Conservation (phyloP, 1,284 basidiomycete genomes). For the Ustilago esculenta region DNA sequence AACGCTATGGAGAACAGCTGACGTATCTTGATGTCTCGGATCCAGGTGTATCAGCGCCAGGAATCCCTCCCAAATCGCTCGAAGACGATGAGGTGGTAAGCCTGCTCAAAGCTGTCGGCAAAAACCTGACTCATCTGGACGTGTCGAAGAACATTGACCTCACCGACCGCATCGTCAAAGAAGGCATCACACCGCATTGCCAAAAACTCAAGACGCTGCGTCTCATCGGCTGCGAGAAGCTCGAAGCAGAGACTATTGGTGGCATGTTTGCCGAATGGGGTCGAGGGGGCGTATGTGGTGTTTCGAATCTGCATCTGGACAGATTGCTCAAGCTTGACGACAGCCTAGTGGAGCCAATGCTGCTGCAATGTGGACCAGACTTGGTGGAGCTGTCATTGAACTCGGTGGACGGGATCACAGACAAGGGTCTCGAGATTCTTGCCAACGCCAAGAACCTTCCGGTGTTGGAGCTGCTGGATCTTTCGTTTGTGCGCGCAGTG, state of each 20-base stretch:
- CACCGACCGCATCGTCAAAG: constrained; percentile 73
- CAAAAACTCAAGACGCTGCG: constrained; percentile 72
- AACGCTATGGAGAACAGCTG: constrained; percentile 70
- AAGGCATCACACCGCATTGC: constrained; percentile 74
- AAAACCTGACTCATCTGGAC: constrained; percentile 71
- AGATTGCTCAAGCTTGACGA: constrained; percentile 70
- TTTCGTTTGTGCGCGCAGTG: constrained; percentile 86
- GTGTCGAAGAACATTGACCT: constrained; percentile 75
- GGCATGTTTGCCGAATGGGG: constrained; percentile 38
- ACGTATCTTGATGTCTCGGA: constrained; percentile 75
- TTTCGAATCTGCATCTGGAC: constrained; percentile 61
- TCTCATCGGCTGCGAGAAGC: constrained; percentile 73
- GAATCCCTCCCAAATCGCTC: constrained; percentile 68
- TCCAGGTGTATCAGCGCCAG: constrained; percentile 68
- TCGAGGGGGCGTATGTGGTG: constrained; percentile 10
- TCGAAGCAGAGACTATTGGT: constrained; percentile 67
- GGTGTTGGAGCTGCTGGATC: constrained; percentile 75
- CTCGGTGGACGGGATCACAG: constrained; percentile 76
- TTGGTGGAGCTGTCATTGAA: constrained; percentile 80
- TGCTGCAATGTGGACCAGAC: constrained; percentile 76
- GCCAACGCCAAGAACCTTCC: constrained; percentile 45
- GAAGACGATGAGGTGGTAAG: constrained; percentile 74
- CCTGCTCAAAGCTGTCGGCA: constrained; percentile 73
- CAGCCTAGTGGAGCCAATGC: constrained; percentile 74
- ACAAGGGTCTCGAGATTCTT: constrained; percentile 73